Conservation (phyloP, 2,329 filamentous ascomycete genomes). For the Celoporthe dispersa region DNA sequence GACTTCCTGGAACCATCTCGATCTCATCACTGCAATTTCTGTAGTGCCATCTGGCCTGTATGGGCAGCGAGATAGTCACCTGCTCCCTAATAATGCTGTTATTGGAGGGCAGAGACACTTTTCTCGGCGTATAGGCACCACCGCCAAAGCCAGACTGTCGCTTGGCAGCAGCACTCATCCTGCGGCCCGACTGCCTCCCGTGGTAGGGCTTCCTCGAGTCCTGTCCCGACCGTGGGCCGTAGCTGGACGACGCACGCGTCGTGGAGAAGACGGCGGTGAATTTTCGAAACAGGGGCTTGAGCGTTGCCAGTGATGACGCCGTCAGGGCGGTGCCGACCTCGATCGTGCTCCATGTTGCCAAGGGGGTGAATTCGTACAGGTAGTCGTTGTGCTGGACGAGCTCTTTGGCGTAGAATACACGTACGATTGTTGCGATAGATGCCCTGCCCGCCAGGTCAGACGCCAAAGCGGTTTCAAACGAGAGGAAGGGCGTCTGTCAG, state of each 20-base stretch:
- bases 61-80: neutral
- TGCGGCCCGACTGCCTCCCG: neutral
- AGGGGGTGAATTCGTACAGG: conserved; percentile 47
- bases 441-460: conserved; percentile 34
- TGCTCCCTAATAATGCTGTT: neutral
- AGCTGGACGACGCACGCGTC: neutral
- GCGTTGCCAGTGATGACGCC: conserved; percentile 45
- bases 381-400: conserved; percentile 45
- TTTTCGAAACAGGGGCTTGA: conserved; percentile 42
- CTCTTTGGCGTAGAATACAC: conserved; percentile 46
- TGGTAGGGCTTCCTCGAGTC: neutral
- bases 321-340: conserved; percentile 49
- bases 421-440: conserved; percentile 49
- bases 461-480: neutral
- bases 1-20: neutral
- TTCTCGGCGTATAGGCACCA: neutral
- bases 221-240: neutral
- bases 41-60: neutral
- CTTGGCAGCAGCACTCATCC: neutral
- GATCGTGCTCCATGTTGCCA: conserved; percentile 52
- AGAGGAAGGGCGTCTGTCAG: neutral
- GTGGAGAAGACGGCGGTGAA: conserved; percentile 11
- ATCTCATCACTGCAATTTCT: neutral
- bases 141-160: neutral
- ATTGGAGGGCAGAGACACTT: neutral